Percentiles rank a stretch among this genome's conserved stretches.
Evolutionary conservation across 768 basidiomycete genomes (phyloP).

Genomic region (Suillus subalutaceus): DNA sequence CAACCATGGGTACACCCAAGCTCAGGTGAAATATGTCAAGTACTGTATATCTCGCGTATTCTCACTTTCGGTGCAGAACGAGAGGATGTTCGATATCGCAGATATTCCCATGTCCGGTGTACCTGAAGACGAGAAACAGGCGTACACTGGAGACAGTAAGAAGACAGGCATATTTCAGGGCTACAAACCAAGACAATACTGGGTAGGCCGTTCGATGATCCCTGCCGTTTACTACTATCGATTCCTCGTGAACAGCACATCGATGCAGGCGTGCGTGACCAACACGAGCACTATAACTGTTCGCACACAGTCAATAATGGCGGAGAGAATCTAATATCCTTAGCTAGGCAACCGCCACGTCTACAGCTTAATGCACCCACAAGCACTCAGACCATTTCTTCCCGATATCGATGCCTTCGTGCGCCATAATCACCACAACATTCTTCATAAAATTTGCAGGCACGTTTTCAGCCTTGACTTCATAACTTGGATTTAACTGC

Average conservation of each 20-base stretch:
- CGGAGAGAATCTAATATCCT: not conserved
- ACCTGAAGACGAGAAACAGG: conserved; percentile 43
- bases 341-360: conserved; percentile 52
- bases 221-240: not conserved
- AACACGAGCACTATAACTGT: conserved; percentile 69
- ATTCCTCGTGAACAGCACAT: conserved; percentile 47
- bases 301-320: conserved; percentile 3
- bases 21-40: conserved; percentile 25
- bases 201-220: conserved; percentile 34
- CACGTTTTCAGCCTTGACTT: conserved; percentile 16
- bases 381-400: conserved; percentile 50
- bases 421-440: conserved; percentile 51
- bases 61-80: conserved; percentile 34
- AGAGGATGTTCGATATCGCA: conserved; percentile 52
- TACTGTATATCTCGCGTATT: not conserved
- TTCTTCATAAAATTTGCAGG: conserved; percentile 53
- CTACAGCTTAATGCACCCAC: conserved; percentile 50
- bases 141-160: conserved; percentile 43
- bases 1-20: conserved; percentile 39
- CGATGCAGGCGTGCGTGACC: conserved; percentile 62
- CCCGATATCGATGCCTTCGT: conserved; percentile 55
- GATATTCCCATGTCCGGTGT: conserved; percentile 48
- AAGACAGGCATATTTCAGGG: conserved; percentile 52
- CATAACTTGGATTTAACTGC: not conserved
- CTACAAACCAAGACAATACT: conserved; percentile 54